Conservation (phyloP, 1,284 basidiomycete genomes). For the Ganoderma sinense region DNA sequence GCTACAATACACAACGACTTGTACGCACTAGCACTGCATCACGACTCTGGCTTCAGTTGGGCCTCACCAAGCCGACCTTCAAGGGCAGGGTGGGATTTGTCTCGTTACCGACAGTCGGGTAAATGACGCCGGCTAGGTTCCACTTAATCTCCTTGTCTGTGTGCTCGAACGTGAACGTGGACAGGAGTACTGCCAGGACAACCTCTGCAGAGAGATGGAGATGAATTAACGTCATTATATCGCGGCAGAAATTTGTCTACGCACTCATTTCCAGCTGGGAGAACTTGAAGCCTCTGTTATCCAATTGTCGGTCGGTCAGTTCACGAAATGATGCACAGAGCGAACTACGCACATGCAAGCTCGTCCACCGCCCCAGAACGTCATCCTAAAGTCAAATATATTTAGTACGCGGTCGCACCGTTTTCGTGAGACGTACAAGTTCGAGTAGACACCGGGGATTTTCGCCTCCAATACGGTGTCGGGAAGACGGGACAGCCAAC, state of each 20-base stretch:
- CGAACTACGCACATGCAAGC: slow-evolving; percentile 38
- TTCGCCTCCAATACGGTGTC: slow-evolving; percentile 20
- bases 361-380: slow-evolving; percentile 40
- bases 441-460: slow-evolving; percentile 25
- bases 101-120: slow-evolving; percentile 26
- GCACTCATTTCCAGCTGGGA: slow-evolving; percentile 33
- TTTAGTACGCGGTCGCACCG: neutral
- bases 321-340: neutral
- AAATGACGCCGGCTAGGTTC: slow-evolving; percentile 31
- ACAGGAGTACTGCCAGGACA: slow-evolving; percentile 30
- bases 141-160: slow-evolving; percentile 29
- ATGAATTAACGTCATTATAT: neutral
- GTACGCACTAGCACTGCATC: neutral
- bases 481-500: slow-evolving; percentile 24
- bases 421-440: slow-evolving; percentile 13
- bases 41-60: neutral
- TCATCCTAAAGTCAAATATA: slow-evolving; percentile 17
- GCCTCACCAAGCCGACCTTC: slow-evolving; percentile 14
- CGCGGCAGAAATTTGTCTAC: neutral
- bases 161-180: slow-evolving; percentile 29
- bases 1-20: neutral
- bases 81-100: slow-evolving; percentile 23
- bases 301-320: neutral
- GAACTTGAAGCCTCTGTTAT: slow-evolving; percentile 30
- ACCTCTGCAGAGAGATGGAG: slow-evolving; percentile 21